A percentile compares a stretch with the other conserved stretches of the same genome.
These are phyloP conservation scores for Fusarium sp. DNA, from an alignment of 2,329 filamentous ascomycete genomes.

Conservation along the genomic window DNA sequence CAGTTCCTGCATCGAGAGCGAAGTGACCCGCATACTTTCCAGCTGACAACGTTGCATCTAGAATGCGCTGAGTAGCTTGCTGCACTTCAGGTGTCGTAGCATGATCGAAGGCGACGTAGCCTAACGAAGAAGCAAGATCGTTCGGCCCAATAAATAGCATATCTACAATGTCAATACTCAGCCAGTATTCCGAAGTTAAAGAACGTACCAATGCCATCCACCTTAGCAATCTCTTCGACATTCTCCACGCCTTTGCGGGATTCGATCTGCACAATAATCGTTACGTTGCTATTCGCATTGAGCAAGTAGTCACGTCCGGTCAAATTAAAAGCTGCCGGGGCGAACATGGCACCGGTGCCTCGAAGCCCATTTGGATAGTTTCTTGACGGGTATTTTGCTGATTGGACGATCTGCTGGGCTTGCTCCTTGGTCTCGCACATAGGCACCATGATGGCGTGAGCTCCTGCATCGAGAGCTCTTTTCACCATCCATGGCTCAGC, in stretches of 20 bases:
- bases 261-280: neutral
- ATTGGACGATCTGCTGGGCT: neutral
- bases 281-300: neutral
- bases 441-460: constrained; percentile 18
- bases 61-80: constrained; percentile 1
- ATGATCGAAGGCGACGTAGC: constrained; percentile 2
- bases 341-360: constrained; percentile 8
- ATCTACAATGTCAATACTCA: neutral
- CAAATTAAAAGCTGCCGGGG: constrained; percentile 2
- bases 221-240: neutral
- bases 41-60: neutral
- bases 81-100: constrained; percentile 7
- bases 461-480: neutral
- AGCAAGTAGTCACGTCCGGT: neutral
- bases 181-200: too few species aligned
- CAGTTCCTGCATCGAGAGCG: constrained; percentile 1
- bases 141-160: constrained; percentile 32
- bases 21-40: constrained; percentile 13
- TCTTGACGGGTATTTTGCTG: constrained; percentile 2
- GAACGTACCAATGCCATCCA: neutral
- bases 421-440: constrained; percentile 16
- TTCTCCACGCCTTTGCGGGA: neutral
- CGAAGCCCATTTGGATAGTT: neutral
- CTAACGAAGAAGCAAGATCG: constrained; percentile 24
- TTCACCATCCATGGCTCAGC: neutral